phyloP scores from a whole-genome alignment of 139 green algal species.

The Limnomonas spitsbergensis region DNA sequence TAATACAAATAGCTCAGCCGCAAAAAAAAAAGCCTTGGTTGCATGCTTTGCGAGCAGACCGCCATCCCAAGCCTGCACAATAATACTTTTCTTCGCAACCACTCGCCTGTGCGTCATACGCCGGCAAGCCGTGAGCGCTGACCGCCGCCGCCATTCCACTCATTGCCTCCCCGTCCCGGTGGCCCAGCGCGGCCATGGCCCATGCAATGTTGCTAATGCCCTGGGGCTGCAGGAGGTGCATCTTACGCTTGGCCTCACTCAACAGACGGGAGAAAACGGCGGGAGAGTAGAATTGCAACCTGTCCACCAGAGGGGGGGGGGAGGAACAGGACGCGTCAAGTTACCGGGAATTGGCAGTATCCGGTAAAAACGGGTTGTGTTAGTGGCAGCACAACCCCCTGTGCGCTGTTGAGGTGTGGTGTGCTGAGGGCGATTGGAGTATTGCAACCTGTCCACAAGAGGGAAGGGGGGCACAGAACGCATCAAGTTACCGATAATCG shows the following conservation, averaged over 20 bases:
- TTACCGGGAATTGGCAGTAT: neutral
- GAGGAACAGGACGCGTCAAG: neutral
- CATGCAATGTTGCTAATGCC: constrained; percentile 57
- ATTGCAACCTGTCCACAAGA: too few species aligned
- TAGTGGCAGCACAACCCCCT: neutral
- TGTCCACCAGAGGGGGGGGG: neutral
- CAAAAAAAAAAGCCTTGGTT: too few species aligned
- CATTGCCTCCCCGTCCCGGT: neutral
- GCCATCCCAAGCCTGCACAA: too few species aligned
- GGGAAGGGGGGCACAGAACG: too few species aligned
- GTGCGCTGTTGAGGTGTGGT: neutral
- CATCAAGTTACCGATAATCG: too few species aligned
- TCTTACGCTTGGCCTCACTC: constrained; percentile 30
- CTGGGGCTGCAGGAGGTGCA: constrained; percentile 51
- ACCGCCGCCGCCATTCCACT: neutral
- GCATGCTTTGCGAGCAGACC: too few species aligned
- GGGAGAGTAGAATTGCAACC: neutral
- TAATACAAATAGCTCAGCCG: too few species aligned
- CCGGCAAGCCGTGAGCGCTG: neutral
- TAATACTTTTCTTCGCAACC: too few species aligned
- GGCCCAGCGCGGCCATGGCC: constrained; percentile 45
- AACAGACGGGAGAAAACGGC: constrained; percentile 30
- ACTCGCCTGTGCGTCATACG: constrained; percentile 18
- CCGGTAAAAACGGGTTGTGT: neutral
- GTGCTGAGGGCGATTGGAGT: too few species aligned